A percentile compares a stretch with the other conserved stretches of the same genome.
phyloP scores from a whole-genome alignment of 352 stramenopile species.

The Phytophthora sp. region DNA sequence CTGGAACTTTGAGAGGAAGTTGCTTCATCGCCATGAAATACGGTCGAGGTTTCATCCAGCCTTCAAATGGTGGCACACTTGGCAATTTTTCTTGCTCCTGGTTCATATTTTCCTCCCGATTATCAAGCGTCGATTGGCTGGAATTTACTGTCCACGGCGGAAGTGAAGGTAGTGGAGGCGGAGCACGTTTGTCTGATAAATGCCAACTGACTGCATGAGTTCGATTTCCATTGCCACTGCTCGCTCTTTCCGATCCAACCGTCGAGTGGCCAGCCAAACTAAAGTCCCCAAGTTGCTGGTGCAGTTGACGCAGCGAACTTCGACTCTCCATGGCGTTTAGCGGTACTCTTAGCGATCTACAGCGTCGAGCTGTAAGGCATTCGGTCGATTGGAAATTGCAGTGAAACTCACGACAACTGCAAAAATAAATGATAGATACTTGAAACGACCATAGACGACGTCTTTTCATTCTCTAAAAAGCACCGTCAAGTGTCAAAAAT shows the following conservation, averaged over 20 bases:
- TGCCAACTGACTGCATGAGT: conserved; percentile 22
- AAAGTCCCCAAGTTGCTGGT: conserved; percentile 46
- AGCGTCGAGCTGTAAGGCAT: background rate
- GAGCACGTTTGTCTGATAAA: conserved; percentile 35
- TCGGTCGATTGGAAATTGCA: background rate
- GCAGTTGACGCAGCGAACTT: conserved; percentile 52
- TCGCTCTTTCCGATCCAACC: background rate
- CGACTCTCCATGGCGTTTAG: conserved; percentile 45
- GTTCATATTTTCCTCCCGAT: conserved; percentile 28
- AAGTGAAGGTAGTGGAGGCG: conserved; percentile 54
- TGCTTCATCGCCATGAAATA: conserved; percentile 65
- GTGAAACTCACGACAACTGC: conserved; percentile 1
- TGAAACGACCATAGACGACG: too few species aligned
- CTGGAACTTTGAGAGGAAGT: conserved; percentile 16
- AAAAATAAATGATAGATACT: too few species aligned
- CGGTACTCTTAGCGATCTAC: background rate
- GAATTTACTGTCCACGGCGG: conserved; percentile 47
- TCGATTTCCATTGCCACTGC: conserved; percentile 16
- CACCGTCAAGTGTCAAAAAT: conserved; percentile 25
- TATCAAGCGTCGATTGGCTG: conserved; percentile 3
- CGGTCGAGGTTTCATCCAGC: conserved; percentile 53
- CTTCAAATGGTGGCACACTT: conserved; percentile 6
- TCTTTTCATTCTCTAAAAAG: too few species aligned
- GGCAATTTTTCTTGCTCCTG: conserved; percentile 1
- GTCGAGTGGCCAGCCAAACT: conserved; percentile 13